phyloP scores from a whole-genome alignment of 2,329 filamentous ascomycete species.

The Pseudogymnoascus sp. region DNA sequence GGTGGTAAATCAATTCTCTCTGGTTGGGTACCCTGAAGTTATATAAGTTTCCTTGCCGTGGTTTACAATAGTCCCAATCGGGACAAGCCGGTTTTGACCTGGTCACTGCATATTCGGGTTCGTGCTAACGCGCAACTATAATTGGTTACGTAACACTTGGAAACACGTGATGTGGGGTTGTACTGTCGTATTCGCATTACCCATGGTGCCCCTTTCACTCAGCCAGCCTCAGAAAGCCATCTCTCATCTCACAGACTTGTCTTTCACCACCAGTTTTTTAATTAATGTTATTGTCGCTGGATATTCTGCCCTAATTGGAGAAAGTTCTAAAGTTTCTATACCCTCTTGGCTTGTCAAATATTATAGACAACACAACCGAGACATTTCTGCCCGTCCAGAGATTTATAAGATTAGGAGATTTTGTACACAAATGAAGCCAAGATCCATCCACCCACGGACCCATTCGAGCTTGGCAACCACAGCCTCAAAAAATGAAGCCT shows the following conservation, averaged over 20 bases:
- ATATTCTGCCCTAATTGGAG: neutral
- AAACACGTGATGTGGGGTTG: neutral
- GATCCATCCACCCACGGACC: neutral
- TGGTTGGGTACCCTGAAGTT: neutral
- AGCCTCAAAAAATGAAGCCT: neutral
- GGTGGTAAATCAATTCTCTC: neutral
- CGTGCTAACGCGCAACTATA: neutral
- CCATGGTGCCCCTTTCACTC: neutral
- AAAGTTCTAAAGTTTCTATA: neutral
- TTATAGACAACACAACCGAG: neutral
- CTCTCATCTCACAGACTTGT: neutral
- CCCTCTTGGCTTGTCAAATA: neutral
- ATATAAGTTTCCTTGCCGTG: conserved; percentile 3
- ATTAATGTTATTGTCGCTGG: neutral
- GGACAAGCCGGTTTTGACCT: neutral
- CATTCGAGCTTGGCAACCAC: neutral
- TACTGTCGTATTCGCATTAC: neutral
- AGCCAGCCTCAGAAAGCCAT: neutral
- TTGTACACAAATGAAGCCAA: neutral
- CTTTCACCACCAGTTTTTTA: neutral
- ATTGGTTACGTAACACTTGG: neutral
- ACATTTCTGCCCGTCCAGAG: neutral
- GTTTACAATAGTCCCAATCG: conserved; percentile 5
- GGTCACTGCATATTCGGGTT: neutral
- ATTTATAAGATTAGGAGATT: conserved; percentile 6